These are phyloP conservation scores for Fonsecaea erecta DNA, from an alignment of 2,329 filamentous ascomycete genomes.

Conservation along the genomic window DNA sequence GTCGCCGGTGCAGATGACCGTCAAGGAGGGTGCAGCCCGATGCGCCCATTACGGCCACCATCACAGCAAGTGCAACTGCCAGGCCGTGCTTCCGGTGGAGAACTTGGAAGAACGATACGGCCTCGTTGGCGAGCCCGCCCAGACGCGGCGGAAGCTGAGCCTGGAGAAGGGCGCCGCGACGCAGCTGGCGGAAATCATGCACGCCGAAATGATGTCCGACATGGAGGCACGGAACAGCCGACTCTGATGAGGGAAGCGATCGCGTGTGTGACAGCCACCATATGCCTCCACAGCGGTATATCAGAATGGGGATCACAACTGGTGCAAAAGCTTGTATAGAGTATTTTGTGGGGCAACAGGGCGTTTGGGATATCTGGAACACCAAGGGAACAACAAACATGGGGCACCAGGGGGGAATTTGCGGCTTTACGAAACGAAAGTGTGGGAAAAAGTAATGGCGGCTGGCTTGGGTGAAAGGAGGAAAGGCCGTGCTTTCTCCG, in stretches of 20 bases:
- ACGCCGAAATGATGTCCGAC: constrained; percentile 26
- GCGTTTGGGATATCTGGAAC: not conserved
- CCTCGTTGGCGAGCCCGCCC: constrained; percentile 22
- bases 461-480: not conserved
- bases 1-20: constrained; percentile 29
- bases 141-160: constrained; percentile 21
- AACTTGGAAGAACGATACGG: constrained; percentile 32
- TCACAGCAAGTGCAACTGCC: constrained; percentile 29
- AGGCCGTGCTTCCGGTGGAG: constrained; percentile 25
- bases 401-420: not conserved
- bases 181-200: constrained; percentile 28
- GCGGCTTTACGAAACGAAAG: not conserved
- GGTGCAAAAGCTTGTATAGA: not conserved
- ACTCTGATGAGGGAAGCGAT: constrained; percentile 9
- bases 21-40: constrained; percentile 6
- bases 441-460: not conserved
- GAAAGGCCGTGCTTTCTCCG: not conserved
- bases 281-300: not conserved
- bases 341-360: not conserved
- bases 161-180: constrained; percentile 21
- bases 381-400: not conserved
- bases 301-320: not conserved
- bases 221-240: constrained; percentile 27
- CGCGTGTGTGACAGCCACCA: not conserved
- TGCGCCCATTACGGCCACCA: constrained; percentile 4